Evolutionary conservation across 352 stramenopile genomes (phyloP), one percentile per base, ranked within the genome.

Genomic region (Phytophthora boehmeriae): DNA sequence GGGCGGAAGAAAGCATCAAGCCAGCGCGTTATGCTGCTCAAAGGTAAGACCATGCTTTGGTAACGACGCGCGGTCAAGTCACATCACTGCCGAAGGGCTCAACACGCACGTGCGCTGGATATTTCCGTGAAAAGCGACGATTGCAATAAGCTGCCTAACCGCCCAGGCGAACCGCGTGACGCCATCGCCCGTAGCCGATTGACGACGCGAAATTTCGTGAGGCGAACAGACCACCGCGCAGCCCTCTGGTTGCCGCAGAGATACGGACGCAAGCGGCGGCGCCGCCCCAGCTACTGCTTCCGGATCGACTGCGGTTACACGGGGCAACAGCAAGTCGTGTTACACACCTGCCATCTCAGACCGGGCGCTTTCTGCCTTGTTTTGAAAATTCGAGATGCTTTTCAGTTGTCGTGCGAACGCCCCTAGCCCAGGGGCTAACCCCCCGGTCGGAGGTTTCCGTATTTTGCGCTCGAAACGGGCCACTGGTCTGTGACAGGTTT

Each of bases 271-370:
- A 30, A 23, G n/a, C n/a, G 44, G n/a, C 13, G 20, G 22, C 39
- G 39, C 39, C 39, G 9, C 39, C 39, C 39, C 39, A 75, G 35
- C 66, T 63, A 71, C 30, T 57, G 56, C 53, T 42, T 34, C 44
- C 51, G 52, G 61, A 48, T 57, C 59, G 13, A 17, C 25, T 27
- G 23, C 54, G 30, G 47, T 68, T 71, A 55, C 53, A 25, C 4
- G 47, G 3, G 25, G 25, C 25, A 30, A 30, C 41, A 4, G 41
- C 41, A 25, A 13, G 45, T 38, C 59, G 30, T 68, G 52, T 70
- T 73, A 73, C 59, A 73, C 68, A 73, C 59, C 43, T 44, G 62
- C 67, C 68, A 76, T 76, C 58, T 73, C 68, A 76, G 68, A 76
- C 48, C 16, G 20, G 28, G 10, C 27, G 25, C 25, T 30, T 30